Conservation (phyloP, 257 asterid genomes). For the Salvia splendens region DNA sequence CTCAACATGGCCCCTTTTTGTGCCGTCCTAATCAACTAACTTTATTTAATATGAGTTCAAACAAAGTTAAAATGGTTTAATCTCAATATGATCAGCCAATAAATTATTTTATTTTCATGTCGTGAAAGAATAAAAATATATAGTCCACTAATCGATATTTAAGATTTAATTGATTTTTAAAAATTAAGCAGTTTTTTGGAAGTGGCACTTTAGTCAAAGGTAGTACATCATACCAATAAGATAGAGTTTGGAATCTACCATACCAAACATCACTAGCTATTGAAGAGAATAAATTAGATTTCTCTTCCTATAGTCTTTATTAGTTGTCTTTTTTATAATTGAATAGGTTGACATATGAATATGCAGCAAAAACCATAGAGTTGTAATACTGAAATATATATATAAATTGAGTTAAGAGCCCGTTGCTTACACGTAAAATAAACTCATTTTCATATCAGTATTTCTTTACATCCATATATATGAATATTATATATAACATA, state of each 20-base stretch:
- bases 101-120: neutral
- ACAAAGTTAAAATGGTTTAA: neutral
- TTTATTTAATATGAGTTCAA: neutral
- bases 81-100: neutral
- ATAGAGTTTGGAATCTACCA: too few relatives aligned
- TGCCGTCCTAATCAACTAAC: neutral
- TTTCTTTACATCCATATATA: neutral
- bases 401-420: neutral
- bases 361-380: neutral
- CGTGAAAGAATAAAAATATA: too few relatives aligned
- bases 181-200: neutral
- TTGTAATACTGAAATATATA: neutral
- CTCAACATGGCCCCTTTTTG: too few relatives aligned
- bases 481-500: neutral
- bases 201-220: neutral
- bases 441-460: neutral
- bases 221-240: neutral
- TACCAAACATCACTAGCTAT: neutral
- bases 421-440: too few relatives aligned
- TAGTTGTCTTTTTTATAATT: too few relatives aligned
- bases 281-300: neutral
- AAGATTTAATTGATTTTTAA: neutral
- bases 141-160: neutral
- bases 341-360: neutral
- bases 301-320: neutral